phyloP scores from a whole-genome alignment of 129 eudicot genomes.

The Deinandra increscens region DNA sequence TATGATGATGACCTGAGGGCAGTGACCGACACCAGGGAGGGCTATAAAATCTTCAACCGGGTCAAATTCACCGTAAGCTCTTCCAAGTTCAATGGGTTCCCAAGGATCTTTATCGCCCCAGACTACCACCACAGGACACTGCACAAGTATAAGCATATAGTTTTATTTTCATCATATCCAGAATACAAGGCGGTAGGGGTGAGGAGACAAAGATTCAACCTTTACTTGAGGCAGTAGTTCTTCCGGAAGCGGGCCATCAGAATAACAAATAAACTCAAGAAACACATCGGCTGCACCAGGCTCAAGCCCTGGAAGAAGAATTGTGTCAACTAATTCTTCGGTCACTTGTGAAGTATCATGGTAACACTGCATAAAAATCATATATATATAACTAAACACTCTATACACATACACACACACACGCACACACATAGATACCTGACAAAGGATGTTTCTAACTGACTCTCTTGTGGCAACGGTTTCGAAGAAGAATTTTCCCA shows the following conservation, averaged over 20 bases:
- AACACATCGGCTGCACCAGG: constrained; percentile 97
- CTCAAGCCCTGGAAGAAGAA: constrained; percentile 91
- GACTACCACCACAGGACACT: constrained; percentile 92
- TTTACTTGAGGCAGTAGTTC: constrained; percentile 90
- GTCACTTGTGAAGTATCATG: constrained; percentile 93
- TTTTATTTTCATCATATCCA: neutral
- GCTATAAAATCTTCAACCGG: constrained; percentile 77
- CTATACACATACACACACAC: neutral
- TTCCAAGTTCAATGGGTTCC: constrained; percentile 96
- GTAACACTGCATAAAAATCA: constrained; percentile 64
- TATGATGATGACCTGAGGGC: constrained; percentile 68
- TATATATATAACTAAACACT: neutral
- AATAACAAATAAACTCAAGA: constrained; percentile 96
- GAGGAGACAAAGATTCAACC: constrained; percentile 37
- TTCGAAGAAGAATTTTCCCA: constrained; percentile 73
- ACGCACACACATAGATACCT: constrained; percentile 37
- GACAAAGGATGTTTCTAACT: constrained; percentile 81
- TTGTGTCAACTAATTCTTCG: constrained; percentile 69
- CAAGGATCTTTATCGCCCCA: constrained; percentile 99
- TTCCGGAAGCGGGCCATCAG: constrained; percentile 96
- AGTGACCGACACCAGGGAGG: constrained; percentile 86
- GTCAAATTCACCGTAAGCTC: constrained; percentile 68
- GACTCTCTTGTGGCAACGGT: constrained; percentile 76
- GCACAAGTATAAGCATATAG: constrained; percentile 19
- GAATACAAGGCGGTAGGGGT: neutral